Evolutionary conservation across 2,329 filamentous ascomycete genomes (phyloP), one percentile per base, ranked within the genome.

Genomic region (Aspergillus eucalypticola): DNA sequence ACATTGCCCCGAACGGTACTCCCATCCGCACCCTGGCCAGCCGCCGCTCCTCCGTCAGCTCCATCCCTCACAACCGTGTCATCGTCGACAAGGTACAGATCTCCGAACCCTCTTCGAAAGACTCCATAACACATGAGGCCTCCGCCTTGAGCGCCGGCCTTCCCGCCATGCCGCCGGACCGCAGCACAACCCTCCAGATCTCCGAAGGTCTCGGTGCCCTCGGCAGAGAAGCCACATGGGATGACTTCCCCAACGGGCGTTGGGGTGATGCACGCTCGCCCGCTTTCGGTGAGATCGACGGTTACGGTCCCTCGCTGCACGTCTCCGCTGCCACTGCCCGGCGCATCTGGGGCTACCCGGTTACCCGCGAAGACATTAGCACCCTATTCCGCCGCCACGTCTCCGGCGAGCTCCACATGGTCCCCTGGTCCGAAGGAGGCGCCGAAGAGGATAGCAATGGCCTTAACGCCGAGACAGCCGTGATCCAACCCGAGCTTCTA

Each of bases 301-400:
- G 94, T n/a, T 98, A 98, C 73, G 95, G 95, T 10, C 92, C 96
- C n/a, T 95, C 90, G 59, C 82, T 99, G 41, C 95, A 97, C 78
- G 91, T 97, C 73, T 91, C 90, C 0, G 87, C 91, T n/a, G 84
- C 88, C 2, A 88, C 93, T 71, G 95, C 95, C 11, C 85, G 94
- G 65, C 84, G 86, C 65, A 83, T 96, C 32, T 99, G 95, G 95
- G 92, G 91, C 21, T 83, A 89, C 60, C 95, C 95, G 0, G 86
- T 84, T 25, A 85, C 84, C 3, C 74, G 75, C 1, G 79, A 83
- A 29, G 92, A 98, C 71, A 90, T 99, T 68, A 92, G 86, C 67
- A 79, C 83, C 10, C 81, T 97, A 49, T 98, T 99, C 78, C 85
- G 89, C 61, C 85, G 86, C 59, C 92, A 97, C 70, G 86, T 99